Evolutionary conservation across 306 rosid genomes (phyloP), one percentile per base, ranked within the genome.

Genomic region (Medicago arabica): DNA sequence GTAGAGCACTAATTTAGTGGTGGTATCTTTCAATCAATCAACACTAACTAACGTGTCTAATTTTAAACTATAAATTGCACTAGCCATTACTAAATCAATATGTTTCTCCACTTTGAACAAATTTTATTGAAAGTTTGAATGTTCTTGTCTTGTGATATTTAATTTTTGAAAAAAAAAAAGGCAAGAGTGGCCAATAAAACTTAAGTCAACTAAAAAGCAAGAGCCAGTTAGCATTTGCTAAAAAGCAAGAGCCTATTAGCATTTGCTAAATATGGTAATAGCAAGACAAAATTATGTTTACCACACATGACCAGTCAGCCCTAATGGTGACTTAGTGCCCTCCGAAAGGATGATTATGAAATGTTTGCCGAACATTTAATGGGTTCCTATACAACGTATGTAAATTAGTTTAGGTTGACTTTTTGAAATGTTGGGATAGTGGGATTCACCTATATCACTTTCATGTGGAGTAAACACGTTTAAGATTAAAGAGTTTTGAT

Each of bases 1-100:
- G 53, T 55, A 36, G 58, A 68, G 76, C 75, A 50, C 41, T 72
- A 77, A 58, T 58, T 58, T 58, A 61, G 85, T 57, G 71, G 47
- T 23, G 60, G 85, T 77, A 77, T 55, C 64, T 82, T 82, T 71
- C 84, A 46, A 68, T 68, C 54, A 68, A 71, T 5, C 44, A 55
- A 25, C 38, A 47, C 75, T 19, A 71, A 55, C 59, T 9, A 75
- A 50, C 46, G 58, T 39, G 79, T 59, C 44, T 36, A 67, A 17
- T 75, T 62, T 25, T 10, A 41, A 76, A 51, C 23, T 71, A 55
- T 70, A 64, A 11, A 4, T 19, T n/a, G 85, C 81, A 76, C 78
- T 81, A 64, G 3, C 71, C 15, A 55, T 70, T 81, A 70, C 46
- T 54, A 34, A 28, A 71, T 64, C 28, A 75, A 75, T 28, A 49